These are phyloP conservation scores for Pseudonitzschia pungens DNA, from an alignment of 108 stramenopile species.

Conservation along the genomic window DNA sequence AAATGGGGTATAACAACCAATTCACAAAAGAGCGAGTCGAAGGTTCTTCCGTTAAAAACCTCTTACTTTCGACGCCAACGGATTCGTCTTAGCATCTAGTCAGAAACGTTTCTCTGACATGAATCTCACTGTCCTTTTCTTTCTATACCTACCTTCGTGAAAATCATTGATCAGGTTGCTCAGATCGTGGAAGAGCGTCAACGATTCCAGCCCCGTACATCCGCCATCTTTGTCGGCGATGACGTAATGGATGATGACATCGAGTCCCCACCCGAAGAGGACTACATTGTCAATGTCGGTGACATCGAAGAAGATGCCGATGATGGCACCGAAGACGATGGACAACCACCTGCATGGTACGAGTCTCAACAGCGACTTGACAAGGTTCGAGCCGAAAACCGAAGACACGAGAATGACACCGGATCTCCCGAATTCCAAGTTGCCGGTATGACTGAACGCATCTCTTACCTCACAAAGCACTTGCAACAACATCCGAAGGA, in stretches of 20 bases:
- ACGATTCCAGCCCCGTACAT: slow-evolving; percentile 33
- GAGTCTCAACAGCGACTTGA: slow-evolving; percentile 51
- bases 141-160: no score
- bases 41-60: no score
- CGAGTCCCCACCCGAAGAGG: slow-evolving; percentile 38
- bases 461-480: slow-evolving; percentile 92
- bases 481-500: slow-evolving; percentile 91
- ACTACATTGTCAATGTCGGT: slow-evolving; percentile 66
- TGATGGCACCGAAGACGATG: slow-evolving; percentile 51
- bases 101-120: no score
- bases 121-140: no score
- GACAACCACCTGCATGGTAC: slow-evolving; percentile 52
- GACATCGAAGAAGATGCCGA: slow-evolving; percentile 54
- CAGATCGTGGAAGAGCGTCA: slow-evolving; percentile 39
- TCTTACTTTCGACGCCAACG: no score
- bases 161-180: slow-evolving; percentile 24
- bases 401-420: slow-evolving; percentile 82
- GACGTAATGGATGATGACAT: slow-evolving; percentile 26
- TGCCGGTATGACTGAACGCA: slow-evolving; percentile 94
- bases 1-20: no score
- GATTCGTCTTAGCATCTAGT: no score
- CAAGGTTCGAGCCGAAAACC: slow-evolving; percentile 64
- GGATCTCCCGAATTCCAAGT: slow-evolving; percentile 93
- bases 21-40: no score
- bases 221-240: slow-evolving; percentile 19